Percentiles rank a stretch among this genome's conserved stretches.
Evolutionary conservation across 257 asterid genomes (phyloP).

Genomic region (Solanum etuberosum): DNA sequence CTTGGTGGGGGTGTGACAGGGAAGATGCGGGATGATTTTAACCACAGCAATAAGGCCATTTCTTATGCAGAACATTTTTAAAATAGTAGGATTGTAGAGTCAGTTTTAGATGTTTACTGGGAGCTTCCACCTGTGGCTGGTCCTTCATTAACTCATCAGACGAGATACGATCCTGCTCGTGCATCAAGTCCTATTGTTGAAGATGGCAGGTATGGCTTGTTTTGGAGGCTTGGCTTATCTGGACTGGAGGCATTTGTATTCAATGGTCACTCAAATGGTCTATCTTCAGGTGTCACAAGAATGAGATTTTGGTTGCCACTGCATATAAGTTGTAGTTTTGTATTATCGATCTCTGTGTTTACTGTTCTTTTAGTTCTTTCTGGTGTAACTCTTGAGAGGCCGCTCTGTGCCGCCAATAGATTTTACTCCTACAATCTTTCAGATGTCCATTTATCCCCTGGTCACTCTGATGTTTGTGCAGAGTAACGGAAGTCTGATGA

Average conservation of each 20-base stretch:
- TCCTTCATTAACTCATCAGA: constrained; percentile 91
- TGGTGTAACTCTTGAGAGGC: background rate
- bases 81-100: constrained; percentile 84
- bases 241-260: constrained; percentile 57
- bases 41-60: constrained; percentile 74
- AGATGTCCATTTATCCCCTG: background rate
- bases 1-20: constrained; percentile 99
- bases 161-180: constrained; percentile 90
- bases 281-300: constrained; percentile 64
- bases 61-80: constrained; percentile 47
- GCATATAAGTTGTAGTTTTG: background rate
- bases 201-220: constrained; percentile 75
- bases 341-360: background rate
- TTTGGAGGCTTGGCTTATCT: constrained; percentile 56
- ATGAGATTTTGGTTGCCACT: background rate
- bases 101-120: constrained; percentile 83
- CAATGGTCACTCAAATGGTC: constrained; percentile 93
- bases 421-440: background rate
- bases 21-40: constrained; percentile 75
- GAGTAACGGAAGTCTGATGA: background rate
- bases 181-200: constrained; percentile 60
- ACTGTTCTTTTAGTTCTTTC: background rate
- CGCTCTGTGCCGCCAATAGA: background rate
- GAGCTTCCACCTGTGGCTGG: constrained; percentile 95
- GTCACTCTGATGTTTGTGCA: background rate